Evolutionary conservation across 495 filamentous ascomycete genomes (phyloP).

Genomic region (Xylaria cubensis): DNA sequence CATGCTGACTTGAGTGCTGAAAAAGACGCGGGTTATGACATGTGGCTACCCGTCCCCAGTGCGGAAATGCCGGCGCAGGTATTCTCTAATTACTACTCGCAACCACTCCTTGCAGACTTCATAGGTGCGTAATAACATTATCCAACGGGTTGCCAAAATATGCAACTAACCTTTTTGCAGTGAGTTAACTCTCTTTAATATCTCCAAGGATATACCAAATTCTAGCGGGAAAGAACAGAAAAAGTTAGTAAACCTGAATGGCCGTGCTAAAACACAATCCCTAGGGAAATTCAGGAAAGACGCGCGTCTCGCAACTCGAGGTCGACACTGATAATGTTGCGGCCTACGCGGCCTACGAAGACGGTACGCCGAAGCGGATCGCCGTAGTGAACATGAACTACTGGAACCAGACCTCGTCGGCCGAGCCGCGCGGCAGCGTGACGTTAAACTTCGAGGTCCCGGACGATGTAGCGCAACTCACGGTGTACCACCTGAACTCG

Average conservation of each 20-base stretch:
- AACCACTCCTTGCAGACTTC: slow-evolving; percentile 41
- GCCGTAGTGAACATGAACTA: slow-evolving; percentile 39
- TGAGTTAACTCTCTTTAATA: background rate
- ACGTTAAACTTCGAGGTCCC: slow-evolving; percentile 30
- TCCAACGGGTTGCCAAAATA: background rate
- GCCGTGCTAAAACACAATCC: background rate
- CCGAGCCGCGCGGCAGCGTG: slow-evolving; percentile 29
- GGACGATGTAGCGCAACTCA: slow-evolving; percentile 19
- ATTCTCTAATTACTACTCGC: slow-evolving; percentile 43
- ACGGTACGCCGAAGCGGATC: slow-evolving; percentile 31
- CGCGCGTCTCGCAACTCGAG: slow-evolving; percentile 34
- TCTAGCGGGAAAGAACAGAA: background rate
- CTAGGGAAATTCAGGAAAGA: slow-evolving; percentile 33
- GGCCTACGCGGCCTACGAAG: slow-evolving; percentile 38
- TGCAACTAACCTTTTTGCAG: slow-evolving; percentile 12
- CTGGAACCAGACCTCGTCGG: slow-evolving; percentile 40
- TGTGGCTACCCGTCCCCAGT: slow-evolving; percentile 41
- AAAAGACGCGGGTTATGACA: slow-evolving; percentile 36
- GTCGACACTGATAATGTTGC: slow-evolving; percentile 30
- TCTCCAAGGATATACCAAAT: background rate
- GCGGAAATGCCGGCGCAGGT: slow-evolving; percentile 36
- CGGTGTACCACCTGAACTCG: slow-evolving; percentile 37
- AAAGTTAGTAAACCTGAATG: background rate
- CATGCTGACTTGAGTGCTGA: background rate
- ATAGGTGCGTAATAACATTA: slow-evolving; percentile 25